phyloP scores from a whole-genome alignment of 1,139 yeast species.

The Lodderomyces margitis region DNA sequence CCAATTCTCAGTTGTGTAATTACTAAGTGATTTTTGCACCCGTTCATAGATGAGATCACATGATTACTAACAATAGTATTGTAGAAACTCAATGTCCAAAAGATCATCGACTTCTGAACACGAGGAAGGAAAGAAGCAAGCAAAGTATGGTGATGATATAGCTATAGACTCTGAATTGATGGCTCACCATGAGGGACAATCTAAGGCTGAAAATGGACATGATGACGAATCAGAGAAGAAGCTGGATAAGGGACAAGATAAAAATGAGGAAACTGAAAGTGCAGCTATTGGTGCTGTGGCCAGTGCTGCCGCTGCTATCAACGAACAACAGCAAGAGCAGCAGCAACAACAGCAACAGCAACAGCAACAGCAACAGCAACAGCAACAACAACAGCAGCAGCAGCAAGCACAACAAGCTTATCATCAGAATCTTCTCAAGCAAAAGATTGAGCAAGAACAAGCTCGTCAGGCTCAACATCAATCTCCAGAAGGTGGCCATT shows the following conservation, averaged over 20 bases:
- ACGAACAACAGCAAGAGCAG: slow-evolving; percentile 4
- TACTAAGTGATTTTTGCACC: neutral
- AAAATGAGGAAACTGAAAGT: neutral
- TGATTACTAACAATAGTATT: slow-evolving; percentile 4
- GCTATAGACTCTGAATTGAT: slow-evolving; percentile 50
- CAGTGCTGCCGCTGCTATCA: slow-evolving; percentile 1
- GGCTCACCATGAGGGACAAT: slow-evolving; percentile 38
- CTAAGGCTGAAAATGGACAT: neutral
- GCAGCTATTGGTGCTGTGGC: slow-evolving; percentile 4
- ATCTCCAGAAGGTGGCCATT: slow-evolving; percentile 31
- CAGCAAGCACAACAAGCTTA: slow-evolving; percentile 8
- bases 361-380: slow-evolving; percentile 4
- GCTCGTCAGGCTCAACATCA: slow-evolving; percentile 12
- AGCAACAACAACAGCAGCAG: slow-evolving; percentile 2
- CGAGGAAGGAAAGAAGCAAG: slow-evolving; percentile 24
- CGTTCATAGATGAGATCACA: neutral
- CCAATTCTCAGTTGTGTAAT: too few relatives aligned
- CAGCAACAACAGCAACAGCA: slow-evolving; percentile 5
- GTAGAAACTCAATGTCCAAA: slow-evolving; percentile 22
- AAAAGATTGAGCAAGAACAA: slow-evolving; percentile 12
- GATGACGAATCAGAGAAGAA: slow-evolving; percentile 5
- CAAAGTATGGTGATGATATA: slow-evolving; percentile 31
- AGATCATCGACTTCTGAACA: slow-evolving; percentile 28
- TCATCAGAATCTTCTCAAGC: slow-evolving; percentile 2
- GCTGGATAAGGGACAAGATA: neutral